These are phyloP conservation scores for Suhomyces canberraensis DNA, from an alignment of 805 yeast genomes.

Conservation along the genomic window DNA sequence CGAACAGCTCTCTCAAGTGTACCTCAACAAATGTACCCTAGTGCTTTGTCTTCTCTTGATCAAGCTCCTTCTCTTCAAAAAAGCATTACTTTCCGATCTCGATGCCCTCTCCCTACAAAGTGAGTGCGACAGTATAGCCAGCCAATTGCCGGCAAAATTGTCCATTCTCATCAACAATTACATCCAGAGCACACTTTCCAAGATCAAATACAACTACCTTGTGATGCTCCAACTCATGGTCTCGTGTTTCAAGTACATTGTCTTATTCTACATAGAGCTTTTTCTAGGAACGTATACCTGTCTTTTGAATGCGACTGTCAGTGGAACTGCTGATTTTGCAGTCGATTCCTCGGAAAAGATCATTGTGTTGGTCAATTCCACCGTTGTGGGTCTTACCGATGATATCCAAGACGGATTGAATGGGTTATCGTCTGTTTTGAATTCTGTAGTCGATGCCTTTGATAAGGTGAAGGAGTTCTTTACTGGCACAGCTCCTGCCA, in stretches of 20 bases:
- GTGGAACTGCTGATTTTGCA: conserved; percentile 70
- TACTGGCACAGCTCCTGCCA: conserved; percentile 24
- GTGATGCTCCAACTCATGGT: conserved; percentile 45
- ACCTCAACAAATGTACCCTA: conserved; percentile 65
- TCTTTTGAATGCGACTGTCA: conserved; percentile 67
- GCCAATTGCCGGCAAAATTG: conserved; percentile 54
- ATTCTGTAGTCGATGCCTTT: conserved; percentile 49
- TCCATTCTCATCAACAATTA: conserved; percentile 53
- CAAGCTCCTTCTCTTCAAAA: conserved; percentile 58
- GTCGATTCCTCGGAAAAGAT: conserved; percentile 67
- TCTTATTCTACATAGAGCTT: conserved; percentile 65
- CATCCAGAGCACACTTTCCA: conserved; percentile 45
- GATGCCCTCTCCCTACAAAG: conserved; percentile 30
- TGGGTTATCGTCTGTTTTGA: conserved; percentile 56
- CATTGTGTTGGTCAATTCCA: conserved; percentile 55
- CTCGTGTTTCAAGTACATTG: conserved; percentile 54
- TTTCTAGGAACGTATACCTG: conserved; percentile 87
- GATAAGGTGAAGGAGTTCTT: conserved; percentile 54
- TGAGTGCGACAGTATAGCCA: conserved; percentile 37
- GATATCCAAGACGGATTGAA: conserved; percentile 66
- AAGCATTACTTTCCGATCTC: conserved; percentile 44
- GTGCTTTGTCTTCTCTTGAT: conserved; percentile 51
- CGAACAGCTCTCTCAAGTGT: conserved; percentile 60
- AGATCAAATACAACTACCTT: conserved; percentile 46
- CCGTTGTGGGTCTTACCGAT: conserved; percentile 50